Percentiles rank a stretch among this genome's conserved stretches.
Conservation (phyloP, 352 stramenopile genomes). For the Pythium angustatum region DNA sequence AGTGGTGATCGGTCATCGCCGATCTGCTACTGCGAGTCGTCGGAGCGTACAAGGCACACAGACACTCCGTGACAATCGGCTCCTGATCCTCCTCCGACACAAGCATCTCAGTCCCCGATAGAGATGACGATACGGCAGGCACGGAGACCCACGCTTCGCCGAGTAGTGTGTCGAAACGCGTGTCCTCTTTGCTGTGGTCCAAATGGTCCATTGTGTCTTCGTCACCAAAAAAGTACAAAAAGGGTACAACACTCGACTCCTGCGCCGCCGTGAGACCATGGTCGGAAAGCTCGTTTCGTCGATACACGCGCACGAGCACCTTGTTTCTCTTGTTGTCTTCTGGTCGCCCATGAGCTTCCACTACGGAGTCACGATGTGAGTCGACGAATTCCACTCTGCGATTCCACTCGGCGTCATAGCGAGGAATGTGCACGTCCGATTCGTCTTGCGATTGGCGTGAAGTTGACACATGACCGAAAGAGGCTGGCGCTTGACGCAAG, state of each 20-base stretch:
- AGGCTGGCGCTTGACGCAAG: constrained; percentile 51
- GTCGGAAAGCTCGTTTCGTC: constrained; percentile 71
- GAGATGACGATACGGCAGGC: constrained; percentile 28
- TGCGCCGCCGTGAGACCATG: constrained; percentile 75
- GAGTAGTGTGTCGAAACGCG: constrained; percentile 71
- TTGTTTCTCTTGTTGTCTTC: constrained; percentile 33
- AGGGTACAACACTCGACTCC: constrained; percentile 84
- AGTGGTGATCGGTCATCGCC: constrained; percentile 21
- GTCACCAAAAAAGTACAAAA: constrained; percentile 88
- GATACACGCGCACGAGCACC: constrained; percentile 74
- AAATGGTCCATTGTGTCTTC: constrained; percentile 86
- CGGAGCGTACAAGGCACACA: constrained; percentile 67
- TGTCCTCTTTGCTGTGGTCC: constrained; percentile 85
- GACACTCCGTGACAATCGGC: constrained; percentile 38
- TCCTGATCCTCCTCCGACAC: constrained; percentile 20
- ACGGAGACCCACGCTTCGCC: constrained; percentile 81
- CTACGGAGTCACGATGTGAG: neutral
- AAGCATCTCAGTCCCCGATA: constrained; percentile 16
- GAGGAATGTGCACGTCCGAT: constrained; percentile 2
- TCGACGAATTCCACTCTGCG: constrained; percentile 79
- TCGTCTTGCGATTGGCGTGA: constrained; percentile 4
- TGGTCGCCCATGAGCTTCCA: constrained; percentile 13
- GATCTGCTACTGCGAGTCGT: constrained; percentile 28
- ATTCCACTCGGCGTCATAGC: constrained; percentile 85
- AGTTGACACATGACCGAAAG: constrained; percentile 16